These are phyloP conservation scores for Yarrowia alimentaria DNA, from an alignment of 805 yeast species.

Conservation along the genomic window DNA sequence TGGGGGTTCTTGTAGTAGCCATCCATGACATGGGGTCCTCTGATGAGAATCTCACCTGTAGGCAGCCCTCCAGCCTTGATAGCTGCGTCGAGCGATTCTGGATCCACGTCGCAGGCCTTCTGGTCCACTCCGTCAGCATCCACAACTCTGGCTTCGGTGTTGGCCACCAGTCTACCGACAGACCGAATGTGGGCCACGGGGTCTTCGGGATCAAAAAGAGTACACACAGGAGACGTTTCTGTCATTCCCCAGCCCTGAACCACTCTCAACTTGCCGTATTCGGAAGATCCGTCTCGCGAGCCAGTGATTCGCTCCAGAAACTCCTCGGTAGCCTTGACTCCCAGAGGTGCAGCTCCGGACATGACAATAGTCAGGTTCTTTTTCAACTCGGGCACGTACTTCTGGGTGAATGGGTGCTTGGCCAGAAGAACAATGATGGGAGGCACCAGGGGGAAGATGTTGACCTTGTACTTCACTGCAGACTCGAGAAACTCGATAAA, in stretches of 20 bases:
- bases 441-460: slow-evolving; percentile 45
- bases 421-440: slow-evolving; percentile 49
- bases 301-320: slow-evolving; percentile 24
- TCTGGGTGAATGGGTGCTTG: slow-evolving; percentile 45
- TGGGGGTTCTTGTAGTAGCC: slow-evolving; percentile 51
- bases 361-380: slow-evolving; percentile 44
- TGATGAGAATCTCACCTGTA: slow-evolving; percentile 51
- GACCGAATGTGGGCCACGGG: slow-evolving; percentile 3
- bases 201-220: slow-evolving; percentile 4
- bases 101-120: slow-evolving; percentile 25
- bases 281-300: slow-evolving; percentile 13
- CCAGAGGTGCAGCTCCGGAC: slow-evolving; percentile 51
- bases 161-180: not conserved
- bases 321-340: slow-evolving; percentile 2
- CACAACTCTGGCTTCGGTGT: slow-evolving; percentile 1
- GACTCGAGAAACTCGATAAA: slow-evolving; percentile 37
- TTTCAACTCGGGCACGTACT: slow-evolving; percentile 45
- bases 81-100: not conserved
- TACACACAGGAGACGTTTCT: slow-evolving; percentile 30
- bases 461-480: slow-evolving; percentile 39
- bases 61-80: slow-evolving; percentile 9
- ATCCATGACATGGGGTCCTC: slow-evolving; percentile 55
- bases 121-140: slow-evolving; percentile 2
- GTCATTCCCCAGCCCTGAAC: slow-evolving; percentile 28
- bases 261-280: slow-evolving; percentile 11